Evolutionary conservation across 208 protist species (phyloP).

Genomic region (Trypanosoma mega): DNA sequence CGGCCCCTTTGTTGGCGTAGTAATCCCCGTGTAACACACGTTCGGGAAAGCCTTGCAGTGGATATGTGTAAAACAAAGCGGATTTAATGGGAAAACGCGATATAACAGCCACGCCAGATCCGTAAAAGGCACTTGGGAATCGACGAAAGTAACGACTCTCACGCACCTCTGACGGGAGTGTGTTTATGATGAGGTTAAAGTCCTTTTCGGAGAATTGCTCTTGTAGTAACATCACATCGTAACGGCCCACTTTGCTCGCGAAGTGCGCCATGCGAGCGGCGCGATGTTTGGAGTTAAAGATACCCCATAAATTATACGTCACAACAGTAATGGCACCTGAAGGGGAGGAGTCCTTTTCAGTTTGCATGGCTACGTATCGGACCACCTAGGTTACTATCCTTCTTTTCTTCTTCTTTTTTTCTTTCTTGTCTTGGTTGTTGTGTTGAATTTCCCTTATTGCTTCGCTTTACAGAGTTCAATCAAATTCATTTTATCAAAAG

Average conservation of each 20-base stretch:
- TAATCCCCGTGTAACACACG: constrained; percentile 87
- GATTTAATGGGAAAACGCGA: constrained; percentile 79
- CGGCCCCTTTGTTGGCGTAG: constrained; percentile 87
- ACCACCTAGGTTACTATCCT: too few relatives aligned
- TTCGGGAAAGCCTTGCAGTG: constrained; percentile 83
- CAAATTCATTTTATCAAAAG: too few relatives aligned
- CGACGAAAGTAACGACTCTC: constrained; percentile 61
- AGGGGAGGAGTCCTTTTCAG: neutral
- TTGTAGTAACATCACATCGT: constrained; percentile 85
- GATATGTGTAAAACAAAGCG: constrained; percentile 74
- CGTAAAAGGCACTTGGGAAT: constrained; percentile 85
- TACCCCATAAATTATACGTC: constrained; percentile 89
- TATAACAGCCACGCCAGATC: constrained; percentile 82
- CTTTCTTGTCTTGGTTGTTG: neutral
- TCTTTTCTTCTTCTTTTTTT: constrained; percentile 9
- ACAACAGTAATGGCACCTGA: constrained; percentile 54
- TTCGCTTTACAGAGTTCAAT: too few relatives aligned
- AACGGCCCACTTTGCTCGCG: constrained; percentile 70
- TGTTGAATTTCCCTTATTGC: too few relatives aligned
- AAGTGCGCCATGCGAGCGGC: constrained; percentile 73
- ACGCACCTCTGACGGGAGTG: constrained; percentile 39
- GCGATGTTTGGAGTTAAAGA: constrained; percentile 86
- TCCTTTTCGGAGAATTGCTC: constrained; percentile 81
- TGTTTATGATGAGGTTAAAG: constrained; percentile 59
- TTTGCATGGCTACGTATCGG: neutral